Percentiles rank a stretch among this genome's conserved stretches.
Conservation (phyloP, 176 grass and related monocot species). For the Chrysopogon serrulatus region DNA sequence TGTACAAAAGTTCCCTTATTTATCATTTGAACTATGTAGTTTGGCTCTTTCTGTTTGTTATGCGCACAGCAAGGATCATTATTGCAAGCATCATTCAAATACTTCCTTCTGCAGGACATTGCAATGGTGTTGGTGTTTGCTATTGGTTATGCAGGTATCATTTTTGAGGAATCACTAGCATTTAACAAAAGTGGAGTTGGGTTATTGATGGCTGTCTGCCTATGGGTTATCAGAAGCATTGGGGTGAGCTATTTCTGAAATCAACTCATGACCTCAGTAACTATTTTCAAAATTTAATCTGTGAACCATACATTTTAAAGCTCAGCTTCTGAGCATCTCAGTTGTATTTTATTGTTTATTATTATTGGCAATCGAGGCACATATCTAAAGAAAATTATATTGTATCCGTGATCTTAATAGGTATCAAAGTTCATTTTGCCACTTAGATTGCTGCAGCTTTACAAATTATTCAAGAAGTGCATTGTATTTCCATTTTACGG, state of each 20-base stretch:
- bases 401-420: background rate
- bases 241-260: conserved; percentile 57
- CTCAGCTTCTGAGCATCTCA: background rate
- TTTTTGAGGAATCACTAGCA: conserved; percentile 96
- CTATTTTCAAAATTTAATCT: conserved; percentile 10
- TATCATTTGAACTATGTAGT: background rate
- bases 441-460: background rate
- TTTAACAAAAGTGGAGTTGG: conserved; percentile 98
- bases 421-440: background rate
- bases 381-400: background rate
- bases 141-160: conserved; percentile 88
- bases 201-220: conserved; percentile 89
- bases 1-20: background rate
- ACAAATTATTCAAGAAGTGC: background rate
- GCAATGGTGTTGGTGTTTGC: conserved; percentile 91
- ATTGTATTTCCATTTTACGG: background rate
- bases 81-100: conserved; percentile 3
- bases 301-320: background rate
- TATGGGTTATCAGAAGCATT: conserved; percentile 97
- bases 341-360: background rate
- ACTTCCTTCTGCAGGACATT: conserved; percentile 69
- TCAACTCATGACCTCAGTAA: background rate
- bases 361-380: background rate
- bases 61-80: background rate
- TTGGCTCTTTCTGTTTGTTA: background rate